Evolutionary conservation across 257 asterid species (phyloP).

Genomic region (Eustoma russellianum): DNA sequence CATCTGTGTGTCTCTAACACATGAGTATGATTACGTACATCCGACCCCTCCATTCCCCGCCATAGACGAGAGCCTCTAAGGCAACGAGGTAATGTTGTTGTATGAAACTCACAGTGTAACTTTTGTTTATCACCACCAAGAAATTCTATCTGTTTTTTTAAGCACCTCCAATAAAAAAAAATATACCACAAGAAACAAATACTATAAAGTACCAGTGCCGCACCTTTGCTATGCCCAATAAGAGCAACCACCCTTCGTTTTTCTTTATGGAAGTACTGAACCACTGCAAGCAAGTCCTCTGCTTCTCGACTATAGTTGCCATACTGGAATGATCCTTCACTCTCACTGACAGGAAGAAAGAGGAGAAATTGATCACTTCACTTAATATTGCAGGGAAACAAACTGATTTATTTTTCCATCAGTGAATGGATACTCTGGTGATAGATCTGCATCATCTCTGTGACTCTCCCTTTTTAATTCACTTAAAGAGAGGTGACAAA

Average conservation of each 20-base stretch:
- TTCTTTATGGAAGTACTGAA: slow-evolving; percentile 48
- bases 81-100: too few species aligned
- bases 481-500: too few species aligned
- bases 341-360: slow-evolving; percentile 45
- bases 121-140: neutral
- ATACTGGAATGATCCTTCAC: slow-evolving; percentile 83
- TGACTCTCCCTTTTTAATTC: too few species aligned
- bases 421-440: too few species aligned
- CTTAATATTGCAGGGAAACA: neutral
- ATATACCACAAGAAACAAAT: too few species aligned
- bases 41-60: too few species aligned
- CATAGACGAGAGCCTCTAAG: too few species aligned
- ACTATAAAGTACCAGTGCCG: neutral
- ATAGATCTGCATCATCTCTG: too few species aligned
- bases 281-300: slow-evolving; percentile 65
- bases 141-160: neutral
- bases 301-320: slow-evolving; percentile 80
- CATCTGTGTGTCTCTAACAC: too few species aligned
- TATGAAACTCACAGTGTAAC: neutral
- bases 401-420: too few species aligned
- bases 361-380: neutral
- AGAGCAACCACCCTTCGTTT: slow-evolving; percentile 43
- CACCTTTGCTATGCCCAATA: slow-evolving; percentile 92
- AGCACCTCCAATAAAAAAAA: neutral
- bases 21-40: too few species aligned